Percentiles rank a stretch among this genome's conserved stretches.
These are phyloP conservation scores for Lecanicillium sp. DNA, from an alignment of 2,329 filamentous ascomycete species.

Conservation along the genomic window DNA sequence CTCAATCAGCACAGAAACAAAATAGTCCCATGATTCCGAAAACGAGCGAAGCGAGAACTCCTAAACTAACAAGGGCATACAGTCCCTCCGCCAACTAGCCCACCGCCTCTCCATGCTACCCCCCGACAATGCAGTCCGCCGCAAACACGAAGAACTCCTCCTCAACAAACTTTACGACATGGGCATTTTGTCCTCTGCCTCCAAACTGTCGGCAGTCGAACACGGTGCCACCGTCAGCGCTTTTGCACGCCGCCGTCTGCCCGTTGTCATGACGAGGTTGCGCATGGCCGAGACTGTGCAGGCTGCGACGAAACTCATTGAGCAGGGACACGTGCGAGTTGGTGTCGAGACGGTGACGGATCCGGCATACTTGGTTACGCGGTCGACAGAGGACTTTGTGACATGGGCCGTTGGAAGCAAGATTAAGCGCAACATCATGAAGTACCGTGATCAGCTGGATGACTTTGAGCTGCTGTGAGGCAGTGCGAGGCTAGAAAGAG, in stretches of 20 bases:
- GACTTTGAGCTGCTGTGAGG: conserved; percentile 81
- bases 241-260: conserved; percentile 74
- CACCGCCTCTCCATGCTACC: conserved; percentile 82
- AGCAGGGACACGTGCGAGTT: conserved; percentile 88
- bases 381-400: conserved; percentile 90
- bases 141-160: conserved; percentile 78
- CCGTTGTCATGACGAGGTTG: conserved; percentile 83
- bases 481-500: not conserved
- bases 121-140: conserved; percentile 65
- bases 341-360: conserved; percentile 88
- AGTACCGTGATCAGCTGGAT: conserved; percentile 89
- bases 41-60: not conserved
- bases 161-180: conserved; percentile 91
- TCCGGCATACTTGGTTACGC: conserved; percentile 78
- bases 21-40: not conserved
- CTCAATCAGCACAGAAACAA: conserved; percentile 17
- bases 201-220: conserved; percentile 79
- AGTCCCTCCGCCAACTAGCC: conserved; percentile 82
- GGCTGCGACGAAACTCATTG: conserved; percentile 77
- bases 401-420: conserved; percentile 95
- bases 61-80: conserved; percentile 8
- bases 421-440: conserved; percentile 94
- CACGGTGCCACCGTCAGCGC: conserved; percentile 81
- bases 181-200: conserved; percentile 69
- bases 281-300: conserved; percentile 89